Conservation (phyloP, 371 early-diverging fungal species). For the Actinomortierella wolfii region DNA sequence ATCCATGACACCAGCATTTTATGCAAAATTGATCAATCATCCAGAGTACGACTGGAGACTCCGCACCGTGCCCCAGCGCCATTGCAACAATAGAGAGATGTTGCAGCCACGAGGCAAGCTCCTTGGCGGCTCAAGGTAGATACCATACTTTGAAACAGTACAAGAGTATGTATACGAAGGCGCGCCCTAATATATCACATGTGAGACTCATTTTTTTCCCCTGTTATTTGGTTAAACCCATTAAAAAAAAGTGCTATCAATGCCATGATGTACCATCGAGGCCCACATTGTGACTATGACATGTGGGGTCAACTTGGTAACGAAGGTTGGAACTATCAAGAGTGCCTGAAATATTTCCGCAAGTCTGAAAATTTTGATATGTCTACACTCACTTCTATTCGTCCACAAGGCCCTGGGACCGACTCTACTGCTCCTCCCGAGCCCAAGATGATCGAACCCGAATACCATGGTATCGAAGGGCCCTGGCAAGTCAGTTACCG, state of each 20-base stretch:
- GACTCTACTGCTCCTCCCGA: conserved; percentile 5
- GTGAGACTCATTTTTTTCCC: no score
- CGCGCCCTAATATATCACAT: no score
- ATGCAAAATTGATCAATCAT: no score
- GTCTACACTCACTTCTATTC: conserved; percentile 3
- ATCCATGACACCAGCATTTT: no score
- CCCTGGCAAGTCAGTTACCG: conserved; percentile 18
- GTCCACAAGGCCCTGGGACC: conserved; percentile 6
- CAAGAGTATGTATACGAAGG: no score
- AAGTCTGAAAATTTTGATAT: conserved; percentile 22
- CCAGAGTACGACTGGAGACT: conserved; percentile 15
- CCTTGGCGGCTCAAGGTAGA: conserved; percentile 46
- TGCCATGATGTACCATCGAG: conserved; percentile 43
- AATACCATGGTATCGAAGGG: conserved; percentile 22
- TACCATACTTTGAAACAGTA: no score
- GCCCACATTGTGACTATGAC: conserved; percentile 21
- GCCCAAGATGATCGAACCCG: conserved; percentile 14
- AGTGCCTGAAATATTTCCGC: conserved; percentile 17
- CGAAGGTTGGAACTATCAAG: conserved; percentile 18
- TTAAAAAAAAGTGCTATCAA: conserved; percentile 26
- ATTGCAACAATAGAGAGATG: conserved; percentile 19
- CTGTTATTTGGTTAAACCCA: background rate
- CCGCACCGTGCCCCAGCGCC: conserved; percentile 18
- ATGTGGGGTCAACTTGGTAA: conserved; percentile 13
- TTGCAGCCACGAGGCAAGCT: conserved; percentile 31